Evolutionary conservation across 371 early-diverging fungal species (phyloP), one percentile per base, ranked within the genome.

Genomic region (Mortierella sp.): DNA sequence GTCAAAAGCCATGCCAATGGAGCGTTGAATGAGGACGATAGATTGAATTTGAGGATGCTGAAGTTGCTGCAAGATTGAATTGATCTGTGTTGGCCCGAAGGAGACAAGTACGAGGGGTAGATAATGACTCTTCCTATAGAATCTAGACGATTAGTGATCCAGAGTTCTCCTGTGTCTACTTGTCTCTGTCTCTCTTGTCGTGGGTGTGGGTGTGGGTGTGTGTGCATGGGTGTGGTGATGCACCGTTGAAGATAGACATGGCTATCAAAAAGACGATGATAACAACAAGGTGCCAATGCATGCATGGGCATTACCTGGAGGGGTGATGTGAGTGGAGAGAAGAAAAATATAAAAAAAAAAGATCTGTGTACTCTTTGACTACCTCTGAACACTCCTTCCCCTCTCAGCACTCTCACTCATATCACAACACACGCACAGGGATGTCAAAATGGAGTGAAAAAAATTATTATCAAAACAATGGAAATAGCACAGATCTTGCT

Each of bases 261-360:
- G 51, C n/a, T n/a, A 51, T 51, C n/a, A 51, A 18, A 8, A 5
- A 49, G 18, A n/a, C n/a, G 9, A 51, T n/a, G n/a, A 51, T 9
- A n/a, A 51, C n/a, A 51, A 51, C 8, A 51, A 51, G 51, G 22
- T n/a, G 51, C 51, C 51, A n/a, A 55, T 55, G 55, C 24, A 55
- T 55, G 55, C 55, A 55, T 30, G 55, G 30, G 55, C 24, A 55
- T 55, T 55, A 55, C 55, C 55, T 55, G 55, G 55, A 55, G 28
- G 55, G 55, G 55, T 30, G 30, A 55, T 55, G 55, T 55, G 55
- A 55, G 30, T 55, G 55, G 55, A 55, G 55, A 30, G 30, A 28
- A 40, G 6, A 43, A n/a, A 16, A 57, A 54, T 52, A 55, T 54
- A 66, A 55, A 55, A 24, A 57, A 55, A 45, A 66, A 43, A 43